These are phyloP conservation scores for Chenopodium quinoa DNA, from an alignment of 148 eudicot genomes.

Conservation along the genomic window DNA sequence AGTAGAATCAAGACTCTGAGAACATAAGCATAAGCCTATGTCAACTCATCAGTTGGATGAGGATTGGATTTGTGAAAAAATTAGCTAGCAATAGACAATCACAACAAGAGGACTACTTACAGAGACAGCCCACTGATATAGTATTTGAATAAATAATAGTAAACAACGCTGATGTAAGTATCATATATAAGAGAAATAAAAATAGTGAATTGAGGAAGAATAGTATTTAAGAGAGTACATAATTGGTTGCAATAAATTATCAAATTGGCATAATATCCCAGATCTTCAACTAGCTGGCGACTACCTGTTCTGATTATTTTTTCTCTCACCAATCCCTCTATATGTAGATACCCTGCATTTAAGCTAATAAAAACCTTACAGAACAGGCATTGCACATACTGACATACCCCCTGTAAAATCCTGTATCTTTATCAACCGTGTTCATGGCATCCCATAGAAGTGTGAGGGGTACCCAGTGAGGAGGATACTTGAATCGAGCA, in stretches of 20 bases:
- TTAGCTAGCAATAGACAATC: not conserved
- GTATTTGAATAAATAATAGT: not conserved
- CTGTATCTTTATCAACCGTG: constrained; percentile 41
- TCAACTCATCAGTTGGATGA: not conserved
- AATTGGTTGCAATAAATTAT: no score
- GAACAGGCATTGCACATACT: not conserved
- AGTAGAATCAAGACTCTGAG: not conserved
- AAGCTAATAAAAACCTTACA: not conserved
- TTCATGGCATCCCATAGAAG: constrained; percentile 57
- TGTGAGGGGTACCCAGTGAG: constrained; percentile 56
- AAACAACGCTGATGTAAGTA: not conserved
- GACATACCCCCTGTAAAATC: constrained; percentile 42
- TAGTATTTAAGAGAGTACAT: no score
- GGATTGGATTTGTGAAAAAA: not conserved
- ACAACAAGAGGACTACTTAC: not conserved
- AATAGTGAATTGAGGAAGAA: no score
- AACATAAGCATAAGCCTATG: not conserved
- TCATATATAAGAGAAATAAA: no score
- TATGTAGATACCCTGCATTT: no score
- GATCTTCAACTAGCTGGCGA: no score
- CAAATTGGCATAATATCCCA: no score
- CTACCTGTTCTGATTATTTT: no score
- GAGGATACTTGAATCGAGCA: constrained; percentile 55
- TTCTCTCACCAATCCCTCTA: no score
- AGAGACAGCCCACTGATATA: not conserved